Evolutionary conservation across 768 basidiomycete species (phyloP).

Genomic region (Gelatoporia subvermispora): DNA sequence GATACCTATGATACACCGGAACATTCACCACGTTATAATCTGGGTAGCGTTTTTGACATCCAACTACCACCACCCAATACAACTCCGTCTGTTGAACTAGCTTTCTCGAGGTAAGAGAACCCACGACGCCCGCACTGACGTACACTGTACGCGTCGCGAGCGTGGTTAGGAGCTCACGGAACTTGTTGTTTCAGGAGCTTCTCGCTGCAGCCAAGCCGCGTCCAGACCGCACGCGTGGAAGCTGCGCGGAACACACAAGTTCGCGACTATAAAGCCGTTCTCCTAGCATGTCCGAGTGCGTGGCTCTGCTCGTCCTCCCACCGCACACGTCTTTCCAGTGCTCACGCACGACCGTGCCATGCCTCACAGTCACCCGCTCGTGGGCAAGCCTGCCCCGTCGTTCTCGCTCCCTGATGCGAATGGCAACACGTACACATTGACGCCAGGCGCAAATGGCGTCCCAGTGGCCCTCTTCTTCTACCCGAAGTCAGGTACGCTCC

Average conservation of each 20-base stretch:
- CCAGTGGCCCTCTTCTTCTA: conserved; percentile 80
- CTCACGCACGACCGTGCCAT: conserved; percentile 19
- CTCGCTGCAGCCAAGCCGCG: background rate
- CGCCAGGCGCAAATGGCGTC: conserved; percentile 48
- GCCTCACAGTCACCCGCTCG: conserved; percentile 42
- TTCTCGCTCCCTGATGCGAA: conserved; percentile 62
- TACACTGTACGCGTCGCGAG: too few relatives aligned
- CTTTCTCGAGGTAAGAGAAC: too few relatives aligned
- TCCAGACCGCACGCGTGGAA: background rate
- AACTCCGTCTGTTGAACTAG: too few relatives aligned
- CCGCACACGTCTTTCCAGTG: conserved; percentile 8
- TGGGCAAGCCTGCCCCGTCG: conserved; percentile 61
- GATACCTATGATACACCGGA: too few relatives aligned
- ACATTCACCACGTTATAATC: too few relatives aligned
- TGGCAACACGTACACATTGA: conserved; percentile 56
- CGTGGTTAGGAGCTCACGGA: too few relatives aligned
- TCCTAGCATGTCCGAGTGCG: conserved; percentile 1
- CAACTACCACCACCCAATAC: too few relatives aligned
- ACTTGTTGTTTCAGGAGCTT: too few relatives aligned
- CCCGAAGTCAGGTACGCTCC: conserved; percentile 53
- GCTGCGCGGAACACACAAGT: background rate
- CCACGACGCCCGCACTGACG: too few relatives aligned
- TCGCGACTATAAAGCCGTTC: background rate
- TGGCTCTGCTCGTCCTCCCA: conserved; percentile 3
- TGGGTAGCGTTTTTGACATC: too few relatives aligned